phyloP scores from a whole-genome alignment of 192 early-diverging fungal genomes.

The Gigaspora rosea region DNA sequence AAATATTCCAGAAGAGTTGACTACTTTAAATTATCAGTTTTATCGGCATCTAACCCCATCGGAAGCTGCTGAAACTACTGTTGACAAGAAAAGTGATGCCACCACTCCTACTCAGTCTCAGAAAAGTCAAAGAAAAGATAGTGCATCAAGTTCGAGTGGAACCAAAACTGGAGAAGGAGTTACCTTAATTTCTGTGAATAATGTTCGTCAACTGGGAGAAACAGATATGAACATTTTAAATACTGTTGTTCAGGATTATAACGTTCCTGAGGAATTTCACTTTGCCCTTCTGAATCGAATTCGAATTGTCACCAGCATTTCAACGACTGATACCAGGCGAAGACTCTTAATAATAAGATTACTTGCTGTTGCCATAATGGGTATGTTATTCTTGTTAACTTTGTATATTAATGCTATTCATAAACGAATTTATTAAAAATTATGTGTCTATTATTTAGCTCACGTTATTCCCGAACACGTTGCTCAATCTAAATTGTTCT shows the following conservation, averaged over 20 bases:
- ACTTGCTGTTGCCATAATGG: slow-evolving; percentile 76
- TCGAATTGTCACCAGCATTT: slow-evolving; percentile 67
- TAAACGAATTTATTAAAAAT: background rate
- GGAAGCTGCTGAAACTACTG: slow-evolving; percentile 31
- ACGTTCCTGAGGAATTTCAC: slow-evolving; percentile 70
- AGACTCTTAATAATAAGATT: slow-evolving; percentile 73
- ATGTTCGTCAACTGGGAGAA: slow-evolving; percentile 38
- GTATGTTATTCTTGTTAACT: slow-evolving; percentile 39
- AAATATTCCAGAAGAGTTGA: slow-evolving; percentile 43
- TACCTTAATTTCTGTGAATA: slow-evolving; percentile 56
- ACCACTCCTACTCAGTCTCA: slow-evolving; percentile 4
- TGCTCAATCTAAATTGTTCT: slow-evolving; percentile 72
- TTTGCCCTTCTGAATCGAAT: slow-evolving; percentile 82
- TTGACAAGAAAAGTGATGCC: slow-evolving; percentile 23
- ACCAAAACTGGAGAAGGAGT: slow-evolving; percentile 49
- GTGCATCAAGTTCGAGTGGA: slow-evolving; percentile 18
- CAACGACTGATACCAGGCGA: slow-evolving; percentile 49
- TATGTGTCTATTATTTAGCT: slow-evolving; percentile 37
- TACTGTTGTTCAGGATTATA: slow-evolving; percentile 64
- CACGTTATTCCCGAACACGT: slow-evolving; percentile 63
- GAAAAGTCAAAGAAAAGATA: slow-evolving; percentile 29
- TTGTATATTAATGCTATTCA: background rate
- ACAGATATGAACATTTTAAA: slow-evolving; percentile 58
- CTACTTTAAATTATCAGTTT: slow-evolving; percentile 61
- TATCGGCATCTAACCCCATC: slow-evolving; percentile 49